phyloP scores from a whole-genome alignment of 352 stramenopile genomes.

The Globisporangium rhizosaccharum region DNA sequence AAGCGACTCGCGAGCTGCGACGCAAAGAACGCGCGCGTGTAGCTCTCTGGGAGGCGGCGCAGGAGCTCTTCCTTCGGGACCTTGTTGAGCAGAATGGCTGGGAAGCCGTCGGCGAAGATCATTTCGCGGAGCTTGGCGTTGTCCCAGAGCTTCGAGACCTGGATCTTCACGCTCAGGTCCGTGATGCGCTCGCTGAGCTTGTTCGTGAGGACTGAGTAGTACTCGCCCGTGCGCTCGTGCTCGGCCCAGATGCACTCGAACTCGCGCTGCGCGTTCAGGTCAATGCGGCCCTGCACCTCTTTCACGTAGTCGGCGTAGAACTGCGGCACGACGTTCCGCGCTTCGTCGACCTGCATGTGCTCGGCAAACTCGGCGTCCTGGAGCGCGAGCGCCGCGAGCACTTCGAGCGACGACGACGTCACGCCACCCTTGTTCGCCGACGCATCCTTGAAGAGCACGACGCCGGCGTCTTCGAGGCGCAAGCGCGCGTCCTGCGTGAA shows the following conservation, averaged over 20 bases:
- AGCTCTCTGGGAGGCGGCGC: conserved; percentile 65
- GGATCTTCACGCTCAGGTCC: conserved; percentile 76
- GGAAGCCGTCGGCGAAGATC: conserved; percentile 77
- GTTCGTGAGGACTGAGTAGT: conserved; percentile 74
- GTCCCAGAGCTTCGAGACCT: conserved; percentile 67
- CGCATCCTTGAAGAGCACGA: conserved; percentile 97
- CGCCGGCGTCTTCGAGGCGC: conserved; percentile 91
- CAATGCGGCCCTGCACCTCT: conserved; percentile 76
- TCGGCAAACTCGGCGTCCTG: conserved; percentile 71
- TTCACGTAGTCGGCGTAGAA: conserved; percentile 80
- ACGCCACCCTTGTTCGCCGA: conserved; percentile 89
- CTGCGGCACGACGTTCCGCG: conserved; percentile 40
- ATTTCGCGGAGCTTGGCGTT: conserved; percentile 61
- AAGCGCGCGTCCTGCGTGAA: conserved; percentile 93
- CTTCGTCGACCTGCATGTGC: conserved; percentile 76
- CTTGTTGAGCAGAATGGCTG: conserved; percentile 51
- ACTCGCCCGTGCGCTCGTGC: conserved; percentile 59
- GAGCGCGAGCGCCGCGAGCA: conserved; percentile 69
- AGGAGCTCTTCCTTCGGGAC: conserved; percentile 60
- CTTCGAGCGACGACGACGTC: conserved; percentile 73
- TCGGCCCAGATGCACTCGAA: conserved; percentile 85
- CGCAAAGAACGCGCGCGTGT: conserved; percentile 75
- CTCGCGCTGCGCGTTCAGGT: conserved; percentile 71
- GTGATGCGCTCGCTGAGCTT: conserved; percentile 77
- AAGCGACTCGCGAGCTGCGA: conserved; percentile 79